Evolutionary conservation across 1,139 yeast species (phyloP), one percentile per base, ranked within the genome.

Genomic region (Trichomonascaceae sp.): DNA sequence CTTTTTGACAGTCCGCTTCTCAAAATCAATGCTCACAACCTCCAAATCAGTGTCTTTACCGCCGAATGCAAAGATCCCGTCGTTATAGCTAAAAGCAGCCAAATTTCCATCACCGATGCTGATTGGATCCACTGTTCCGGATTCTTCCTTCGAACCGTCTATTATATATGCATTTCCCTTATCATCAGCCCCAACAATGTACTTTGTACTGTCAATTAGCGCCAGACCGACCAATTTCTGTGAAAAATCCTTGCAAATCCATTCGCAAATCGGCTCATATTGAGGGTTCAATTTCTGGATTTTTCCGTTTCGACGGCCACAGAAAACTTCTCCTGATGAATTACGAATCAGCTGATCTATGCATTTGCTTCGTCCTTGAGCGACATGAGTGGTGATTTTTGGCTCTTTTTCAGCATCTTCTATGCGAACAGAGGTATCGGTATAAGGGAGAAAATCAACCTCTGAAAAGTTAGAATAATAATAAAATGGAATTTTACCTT

Each of bases 11-110:
- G 48, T 36, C 3, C n/a, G 46, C 17, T 47, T 20, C n/a, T 49
- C 38, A 8, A 53, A 43, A 22, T 54, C 60, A 39, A 66, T 48
- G 30, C 47, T 52, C 24, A 63, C 41, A 20, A 71, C 54, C 48
- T 74, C 74, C 36, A 79, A 61, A 47, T 76, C 81, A 51, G 73
- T 72, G 53, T 77, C 74, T 57, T 76, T 74, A 2, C 83, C 83
- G 1, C 81, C 81, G 52, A 73, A 61, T 9, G 67, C 69, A 51
- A 62, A 59, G 17, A 57, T 44, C 17, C 54, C 55, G 5, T 57
- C 55, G 38, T 56, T 52, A 32, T 43, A 50, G 13, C 24, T 47
- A 22, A 50, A 45, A 20, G 38, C 48, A 19, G 44, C 36, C 19
- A 50, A 32, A 36, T 12, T 15, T 15, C 47, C 52, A 3, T 44